Evolutionary conservation across 495 filamentous ascomycete genomes (phyloP), one percentile per base, ranked within the genome.

Genomic region (Letharia lupina): DNA sequence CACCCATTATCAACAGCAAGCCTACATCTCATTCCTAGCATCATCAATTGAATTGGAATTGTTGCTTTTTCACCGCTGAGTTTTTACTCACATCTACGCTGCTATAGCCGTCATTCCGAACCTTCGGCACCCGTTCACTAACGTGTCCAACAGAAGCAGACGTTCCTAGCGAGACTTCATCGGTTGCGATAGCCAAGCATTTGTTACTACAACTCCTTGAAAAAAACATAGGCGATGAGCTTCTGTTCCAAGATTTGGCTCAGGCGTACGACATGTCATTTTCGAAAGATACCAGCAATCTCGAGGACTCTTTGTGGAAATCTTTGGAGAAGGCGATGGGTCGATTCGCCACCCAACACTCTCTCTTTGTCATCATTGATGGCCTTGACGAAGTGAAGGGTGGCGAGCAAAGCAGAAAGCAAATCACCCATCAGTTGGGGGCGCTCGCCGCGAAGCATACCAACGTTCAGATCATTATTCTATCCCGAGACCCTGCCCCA

Each of bases 151-250:
- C 33, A 57, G 70, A 81, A 69, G 73, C 69, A 65, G 74, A 77
- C 48, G 67, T 73, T 28, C 67, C 71, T 42, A 75, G 73, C 13
- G 75, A 80, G 40, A 80, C 80, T 65, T 83, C 82, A 10, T 75
- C 78, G 1, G 70, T 84, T 10, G 78, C 79, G 2, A 76, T 87
- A 40, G 75, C 84, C 64, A 86, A 87, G 69, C 78, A 78, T 16
- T 71, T 88, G 18, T 68, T 85, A 16, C 78, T 80, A 52, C 86
- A 88, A 70, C 79, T 87, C 63, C 78, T 89, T 11, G 84, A 85
- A 57, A 78, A 78, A 54, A 84, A 78, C 42, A 78, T 86, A 63
- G 84, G 83, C 16, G 81, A 87, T 62, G 74, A 76, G 48, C 68
- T 65, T 15, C 78, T 84, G 16, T 78, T 81, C 37, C 68, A 78